These are phyloP conservation scores for Rehmannia glutinosa DNA, from an alignment of 257 asterid genomes.

Conservation along the genomic window DNA sequence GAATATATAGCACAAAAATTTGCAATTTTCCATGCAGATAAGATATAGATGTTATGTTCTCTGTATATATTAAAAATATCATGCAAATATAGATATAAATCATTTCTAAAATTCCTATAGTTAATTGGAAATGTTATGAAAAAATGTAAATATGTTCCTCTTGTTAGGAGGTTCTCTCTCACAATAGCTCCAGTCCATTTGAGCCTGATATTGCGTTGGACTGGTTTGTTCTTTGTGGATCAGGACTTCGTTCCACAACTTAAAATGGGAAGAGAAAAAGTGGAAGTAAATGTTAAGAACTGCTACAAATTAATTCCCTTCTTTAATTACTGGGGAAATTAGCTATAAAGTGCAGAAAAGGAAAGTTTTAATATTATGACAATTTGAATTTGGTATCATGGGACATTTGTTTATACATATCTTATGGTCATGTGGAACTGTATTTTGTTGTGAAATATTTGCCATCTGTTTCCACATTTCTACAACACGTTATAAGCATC, in stretches of 20 bases:
- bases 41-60: no score
- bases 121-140: background rate
- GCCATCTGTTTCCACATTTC: background rate
- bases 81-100: background rate
- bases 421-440: no score
- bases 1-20: background rate
- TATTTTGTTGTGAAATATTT: no score
- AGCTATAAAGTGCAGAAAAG: no score
- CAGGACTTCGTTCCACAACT: background rate
- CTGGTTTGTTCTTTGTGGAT: background rate
- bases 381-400: no score
- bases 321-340: background rate
- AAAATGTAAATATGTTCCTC: background rate
- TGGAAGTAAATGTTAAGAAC: background rate
- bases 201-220: background rate
- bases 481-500: background rate
- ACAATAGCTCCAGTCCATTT: no score
- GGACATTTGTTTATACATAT: no score
- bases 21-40: no score
- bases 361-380: no score
- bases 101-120: background rate
- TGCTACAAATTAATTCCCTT: background rate
- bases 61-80: background rate
- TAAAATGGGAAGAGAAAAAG: background rate
- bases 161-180: no score